Conservation (phyloP, 495 filamentous ascomycete species). For the Penicillium odoratum region DNA sequence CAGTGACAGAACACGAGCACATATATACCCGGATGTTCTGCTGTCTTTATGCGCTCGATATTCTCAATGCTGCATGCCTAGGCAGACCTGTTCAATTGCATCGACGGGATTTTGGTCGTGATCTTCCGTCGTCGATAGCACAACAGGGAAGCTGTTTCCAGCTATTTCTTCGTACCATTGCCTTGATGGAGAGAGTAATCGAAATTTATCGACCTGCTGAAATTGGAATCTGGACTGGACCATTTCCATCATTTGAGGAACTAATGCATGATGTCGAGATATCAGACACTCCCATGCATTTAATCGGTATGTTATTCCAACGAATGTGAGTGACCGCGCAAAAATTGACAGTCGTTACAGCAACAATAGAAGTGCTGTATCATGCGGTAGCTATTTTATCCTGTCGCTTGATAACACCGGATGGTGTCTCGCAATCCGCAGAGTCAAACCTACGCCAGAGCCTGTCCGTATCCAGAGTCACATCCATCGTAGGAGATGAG, state of each 20-base stretch:
- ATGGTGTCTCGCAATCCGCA: slow-evolving; percentile 5
- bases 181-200: slow-evolving; percentile 3
- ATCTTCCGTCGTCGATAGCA: slow-evolving; percentile 1
- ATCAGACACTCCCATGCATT: slow-evolving; percentile 1
- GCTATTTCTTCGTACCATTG: slow-evolving; percentile 6
- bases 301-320: not conserved
- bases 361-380: slow-evolving; percentile 6
- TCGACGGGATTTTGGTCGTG: slow-evolving; percentile 5
- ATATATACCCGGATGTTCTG: slow-evolving; percentile 4
- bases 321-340: not conserved
- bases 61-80: slow-evolving; percentile 5
- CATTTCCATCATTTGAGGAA: slow-evolving; percentile 8
- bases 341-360: not conserved
- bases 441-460: slow-evolving; percentile 4
- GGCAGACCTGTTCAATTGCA: slow-evolving; percentile 7
- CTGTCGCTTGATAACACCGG: slow-evolving; percentile 2
- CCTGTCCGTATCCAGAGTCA: slow-evolving; percentile 4
- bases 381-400: slow-evolving; percentile 7
- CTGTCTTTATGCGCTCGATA: slow-evolving; percentile 8
- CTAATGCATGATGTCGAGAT: slow-evolving; percentile 4
- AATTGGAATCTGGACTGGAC: slow-evolving; percentile 1
- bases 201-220: slow-evolving; percentile 3
- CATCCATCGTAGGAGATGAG: slow-evolving; percentile 8
- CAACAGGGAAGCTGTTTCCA: slow-evolving; percentile 5
- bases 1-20: not conserved